These are phyloP conservation scores for Aspergillus sp. DNA, from an alignment of 2,329 filamentous ascomycete species.

Conservation along the genomic window DNA sequence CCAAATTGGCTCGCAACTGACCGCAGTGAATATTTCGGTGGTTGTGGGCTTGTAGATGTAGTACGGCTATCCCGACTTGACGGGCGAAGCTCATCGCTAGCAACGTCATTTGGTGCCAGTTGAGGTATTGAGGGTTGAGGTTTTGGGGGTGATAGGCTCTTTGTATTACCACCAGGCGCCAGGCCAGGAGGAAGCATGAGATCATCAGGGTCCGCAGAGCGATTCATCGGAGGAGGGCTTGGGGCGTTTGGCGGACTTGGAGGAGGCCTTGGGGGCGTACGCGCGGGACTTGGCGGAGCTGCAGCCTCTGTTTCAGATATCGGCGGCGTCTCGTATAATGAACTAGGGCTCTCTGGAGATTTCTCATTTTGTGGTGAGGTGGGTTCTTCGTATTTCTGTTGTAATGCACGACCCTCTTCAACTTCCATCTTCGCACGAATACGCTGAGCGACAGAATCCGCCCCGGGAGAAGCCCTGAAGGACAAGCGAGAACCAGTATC, in stretches of 20 bases:
- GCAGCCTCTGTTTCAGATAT: constrained; percentile 25
- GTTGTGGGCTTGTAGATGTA: constrained; percentile 22
- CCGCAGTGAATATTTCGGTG: constrained; percentile 36
- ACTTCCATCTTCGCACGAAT: constrained; percentile 53
- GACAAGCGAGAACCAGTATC: constrained; percentile 39
- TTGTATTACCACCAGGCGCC: constrained; percentile 21
- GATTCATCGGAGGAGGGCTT: constrained; percentile 12
- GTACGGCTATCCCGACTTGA: constrained; percentile 17
- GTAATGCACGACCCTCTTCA: constrained; percentile 53
- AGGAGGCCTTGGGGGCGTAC: constrained; percentile 21
- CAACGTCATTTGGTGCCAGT: constrained; percentile 12
- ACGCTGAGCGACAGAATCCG: constrained; percentile 47
- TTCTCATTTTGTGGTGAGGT: constrained; percentile 27
- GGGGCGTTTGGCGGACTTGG: background rate
- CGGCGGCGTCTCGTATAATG: constrained; percentile 30
- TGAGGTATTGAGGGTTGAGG: constrained; percentile 13
- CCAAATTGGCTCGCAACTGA: constrained; percentile 47
- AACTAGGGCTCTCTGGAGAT: constrained; percentile 24
- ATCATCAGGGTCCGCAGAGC: constrained; percentile 26
- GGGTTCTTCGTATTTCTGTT: constrained; percentile 42
- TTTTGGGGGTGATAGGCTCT: constrained; percentile 21
- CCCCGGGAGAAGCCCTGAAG: constrained; percentile 38
- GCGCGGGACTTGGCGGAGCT: constrained; percentile 29
- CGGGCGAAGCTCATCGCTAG: constrained; percentile 15
- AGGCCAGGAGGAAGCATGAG: constrained; percentile 25